These are phyloP conservation scores for Fusarium duplospermum DNA, from an alignment of 2,329 filamentous ascomycete species.

Conservation along the genomic window DNA sequence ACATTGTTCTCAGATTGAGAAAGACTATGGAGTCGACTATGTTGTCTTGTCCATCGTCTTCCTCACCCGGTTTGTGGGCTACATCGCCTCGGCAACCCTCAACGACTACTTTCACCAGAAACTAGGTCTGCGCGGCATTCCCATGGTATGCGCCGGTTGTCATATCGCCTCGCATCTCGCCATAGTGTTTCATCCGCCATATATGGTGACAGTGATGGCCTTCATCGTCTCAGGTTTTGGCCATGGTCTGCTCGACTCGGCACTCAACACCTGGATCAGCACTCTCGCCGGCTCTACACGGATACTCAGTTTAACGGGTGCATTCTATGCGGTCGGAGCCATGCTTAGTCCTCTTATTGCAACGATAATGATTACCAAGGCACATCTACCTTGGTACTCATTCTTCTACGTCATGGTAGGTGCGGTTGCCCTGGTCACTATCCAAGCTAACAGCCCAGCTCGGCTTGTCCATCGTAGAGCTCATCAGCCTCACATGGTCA, in stretches of 20 bases:
- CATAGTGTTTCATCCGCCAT: not conserved
- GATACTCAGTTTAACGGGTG: not conserved
- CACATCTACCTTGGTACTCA: not conserved
- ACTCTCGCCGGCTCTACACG: not conserved
- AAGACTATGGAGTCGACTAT: not conserved
- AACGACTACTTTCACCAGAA: not conserved
- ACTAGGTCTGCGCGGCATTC: not conserved
- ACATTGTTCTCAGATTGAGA: not conserved
- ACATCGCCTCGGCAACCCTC: not conserved
- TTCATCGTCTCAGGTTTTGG: not conserved
- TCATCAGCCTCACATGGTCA: not conserved
- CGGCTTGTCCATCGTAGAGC: not conserved
- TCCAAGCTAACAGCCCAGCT: not conserved
- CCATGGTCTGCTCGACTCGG: not conserved
- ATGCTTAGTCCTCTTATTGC: not conserved
- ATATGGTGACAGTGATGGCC: not conserved
- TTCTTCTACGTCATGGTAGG: slow-evolving; percentile 5
- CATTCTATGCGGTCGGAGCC: not conserved
- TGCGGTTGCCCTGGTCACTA: not conserved
- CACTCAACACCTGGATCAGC: not conserved
- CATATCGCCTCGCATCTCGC: not conserved
- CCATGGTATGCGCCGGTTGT: not conserved
- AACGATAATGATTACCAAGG: not conserved
- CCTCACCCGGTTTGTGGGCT: not conserved
- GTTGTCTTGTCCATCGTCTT: not conserved